A percentile compares a stretch with the other conserved stretches of the same genome.
Evolutionary conservation across 805 yeast species (phyloP).

Genomic region (Saccharomycopsis sp.): DNA sequence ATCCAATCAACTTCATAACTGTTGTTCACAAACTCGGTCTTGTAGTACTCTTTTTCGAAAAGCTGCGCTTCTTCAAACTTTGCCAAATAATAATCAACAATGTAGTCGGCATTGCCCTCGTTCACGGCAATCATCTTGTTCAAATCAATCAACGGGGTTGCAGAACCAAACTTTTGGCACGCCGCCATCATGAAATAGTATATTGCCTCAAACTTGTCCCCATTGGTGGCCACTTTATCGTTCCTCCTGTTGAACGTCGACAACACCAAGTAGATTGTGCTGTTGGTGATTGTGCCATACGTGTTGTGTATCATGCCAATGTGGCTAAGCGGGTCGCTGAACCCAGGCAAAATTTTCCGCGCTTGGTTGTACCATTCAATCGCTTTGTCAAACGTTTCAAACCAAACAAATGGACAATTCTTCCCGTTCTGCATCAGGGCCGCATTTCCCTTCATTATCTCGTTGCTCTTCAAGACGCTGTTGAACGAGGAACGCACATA

Average conservation of each 20-base stretch:
- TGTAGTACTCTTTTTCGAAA: too few species aligned
- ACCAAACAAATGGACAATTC: constrained; percentile 1
- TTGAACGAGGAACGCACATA: constrained; percentile 6
- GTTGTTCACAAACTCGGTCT: too few species aligned
- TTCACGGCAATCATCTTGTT: too few species aligned
- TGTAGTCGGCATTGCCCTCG: too few species aligned
- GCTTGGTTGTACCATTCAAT: constrained; percentile 7
- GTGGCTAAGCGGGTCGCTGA: constrained; percentile 10
- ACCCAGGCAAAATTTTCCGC: constrained; percentile 6
- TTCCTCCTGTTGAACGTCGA: constrained; percentile 7
- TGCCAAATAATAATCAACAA: too few species aligned
- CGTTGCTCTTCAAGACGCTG: not conserved
- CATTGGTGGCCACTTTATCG: not conserved
- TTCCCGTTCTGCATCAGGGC: not conserved
- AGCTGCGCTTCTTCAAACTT: too few species aligned
- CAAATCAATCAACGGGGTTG: not conserved
- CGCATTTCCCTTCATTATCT: not conserved
- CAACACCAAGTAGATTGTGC: not conserved
- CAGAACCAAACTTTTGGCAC: constrained; percentile 3
- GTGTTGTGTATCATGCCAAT: constrained; percentile 16
- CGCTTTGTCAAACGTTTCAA: constrained; percentile 11
- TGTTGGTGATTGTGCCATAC: constrained; percentile 8
- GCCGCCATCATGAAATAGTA: constrained; percentile 9
- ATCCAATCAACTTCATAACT: too few species aligned
- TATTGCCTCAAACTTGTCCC: constrained; percentile 18